A percentile compares a stretch with the other conserved stretches of the same genome.
phyloP scores from a whole-genome alignment of 108 stramenopile species.

The Thalassiosira profunda region DNA sequence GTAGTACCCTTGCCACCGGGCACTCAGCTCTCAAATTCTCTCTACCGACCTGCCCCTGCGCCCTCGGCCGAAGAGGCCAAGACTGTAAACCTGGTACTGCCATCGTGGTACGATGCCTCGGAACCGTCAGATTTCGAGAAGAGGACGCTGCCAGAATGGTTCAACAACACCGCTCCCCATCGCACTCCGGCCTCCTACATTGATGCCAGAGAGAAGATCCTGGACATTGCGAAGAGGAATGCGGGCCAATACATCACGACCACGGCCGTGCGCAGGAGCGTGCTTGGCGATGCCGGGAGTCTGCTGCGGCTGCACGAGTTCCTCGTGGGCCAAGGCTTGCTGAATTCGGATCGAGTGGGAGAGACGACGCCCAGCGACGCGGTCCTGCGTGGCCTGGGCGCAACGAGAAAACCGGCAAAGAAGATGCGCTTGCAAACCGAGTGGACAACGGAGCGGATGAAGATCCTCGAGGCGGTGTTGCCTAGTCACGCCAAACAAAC shows the following conservation, averaged over 20 bases:
- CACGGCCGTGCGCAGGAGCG: conserved; percentile 67
- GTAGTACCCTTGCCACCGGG: conserved; percentile 19
- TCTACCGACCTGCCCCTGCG: conserved; percentile 54
- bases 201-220: conserved; percentile 60
- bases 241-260: conserved; percentile 69
- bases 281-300: conserved; percentile 86
- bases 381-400: conserved; percentile 45
- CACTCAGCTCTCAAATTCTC: conserved; percentile 34
- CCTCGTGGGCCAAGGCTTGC: conserved; percentile 64
- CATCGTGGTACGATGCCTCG: conserved; percentile 77
- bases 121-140: conserved; percentile 72
- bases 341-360: conserved; percentile 73
- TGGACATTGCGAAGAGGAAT: conserved; percentile 48
- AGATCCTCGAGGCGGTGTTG: conserved; percentile 26
- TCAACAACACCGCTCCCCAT: conserved; percentile 78
- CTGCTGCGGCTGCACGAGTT: conserved; percentile 73
- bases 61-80: conserved; percentile 42
- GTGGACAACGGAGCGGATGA: conserved; percentile 33
- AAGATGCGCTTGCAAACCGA: no score
- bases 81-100: conserved; percentile 36
- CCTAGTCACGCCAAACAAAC: conserved; percentile 10
- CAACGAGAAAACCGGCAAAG: conserved; percentile 4
- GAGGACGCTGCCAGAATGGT: conserved; percentile 85
- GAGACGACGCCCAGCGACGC: conserved; percentile 80
- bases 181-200: conserved; percentile 69